A percentile compares a stretch with the other conserved stretches of the same genome.
These are phyloP conservation scores for Tilletia indica DNA, from an alignment of 1,284 basidiomycete species.

Conservation along the genomic window DNA sequence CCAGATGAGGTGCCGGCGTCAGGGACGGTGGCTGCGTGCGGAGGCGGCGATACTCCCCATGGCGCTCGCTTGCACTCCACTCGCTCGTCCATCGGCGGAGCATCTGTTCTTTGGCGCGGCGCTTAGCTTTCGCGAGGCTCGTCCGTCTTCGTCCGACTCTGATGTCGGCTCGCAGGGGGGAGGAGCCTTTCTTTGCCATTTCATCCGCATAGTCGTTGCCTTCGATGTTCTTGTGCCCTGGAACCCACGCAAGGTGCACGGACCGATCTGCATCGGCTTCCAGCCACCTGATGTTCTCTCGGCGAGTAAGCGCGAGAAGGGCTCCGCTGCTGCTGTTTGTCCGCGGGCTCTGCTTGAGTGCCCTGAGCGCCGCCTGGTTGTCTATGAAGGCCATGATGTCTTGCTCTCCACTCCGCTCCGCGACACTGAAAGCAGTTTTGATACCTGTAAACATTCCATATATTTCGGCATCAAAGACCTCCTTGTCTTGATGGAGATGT, in stretches of 20 bases:
- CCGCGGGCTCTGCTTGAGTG: not conserved
- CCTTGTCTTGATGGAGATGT: not conserved
- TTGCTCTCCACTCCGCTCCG: not conserved
- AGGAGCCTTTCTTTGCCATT: not conserved
- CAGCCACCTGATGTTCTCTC: not conserved
- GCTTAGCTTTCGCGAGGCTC: not conserved
- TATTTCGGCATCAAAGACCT: conserved; percentile 16
- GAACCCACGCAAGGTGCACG: not conserved
- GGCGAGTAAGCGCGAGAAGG: not conserved
- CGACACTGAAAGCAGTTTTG: not conserved
- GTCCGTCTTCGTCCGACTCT: not conserved
- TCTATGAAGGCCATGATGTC: not conserved
- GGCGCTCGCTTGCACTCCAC: not conserved
- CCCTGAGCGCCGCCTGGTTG: not conserved
- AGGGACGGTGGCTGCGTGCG: not conserved
- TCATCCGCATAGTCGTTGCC: not conserved
- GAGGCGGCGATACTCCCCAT: not conserved
- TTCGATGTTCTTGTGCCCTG: not conserved
- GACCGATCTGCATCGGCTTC: not conserved
- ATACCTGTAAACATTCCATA: not conserved
- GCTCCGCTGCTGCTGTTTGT: not conserved
- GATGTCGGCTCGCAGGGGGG: not conserved
- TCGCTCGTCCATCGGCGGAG: not conserved
- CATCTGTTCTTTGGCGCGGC: not conserved
- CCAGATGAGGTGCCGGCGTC: not conserved